Conservation (phyloP, 2,329 filamentous ascomycete genomes). For the Ambrosiella cleistominuta region DNA sequence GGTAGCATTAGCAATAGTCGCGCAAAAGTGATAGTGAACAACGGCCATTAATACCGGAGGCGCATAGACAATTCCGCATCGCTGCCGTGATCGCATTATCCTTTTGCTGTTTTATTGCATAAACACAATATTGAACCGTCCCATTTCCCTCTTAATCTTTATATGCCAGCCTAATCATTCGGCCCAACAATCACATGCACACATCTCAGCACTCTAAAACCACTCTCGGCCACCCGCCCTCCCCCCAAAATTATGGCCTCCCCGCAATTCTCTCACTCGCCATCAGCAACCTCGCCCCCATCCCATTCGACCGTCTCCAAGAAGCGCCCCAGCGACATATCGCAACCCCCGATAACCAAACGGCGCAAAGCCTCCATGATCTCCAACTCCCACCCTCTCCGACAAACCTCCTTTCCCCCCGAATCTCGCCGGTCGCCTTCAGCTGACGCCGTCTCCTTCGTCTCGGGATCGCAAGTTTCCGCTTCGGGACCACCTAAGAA, state of each 20-base stretch:
- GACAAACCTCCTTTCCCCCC: slow-evolving; percentile 67
- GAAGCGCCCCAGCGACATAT: slow-evolving; percentile 42
- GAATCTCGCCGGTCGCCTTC: slow-evolving; percentile 45
- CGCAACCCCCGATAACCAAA: slow-evolving; percentile 32
- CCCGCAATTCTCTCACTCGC: slow-evolving; percentile 33
- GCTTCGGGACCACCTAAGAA: slow-evolving; percentile 30
- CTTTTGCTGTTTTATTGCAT: too few relatives aligned
- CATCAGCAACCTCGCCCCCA: slow-evolving; percentile 37
- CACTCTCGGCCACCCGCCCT: background rate
- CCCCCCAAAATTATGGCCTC: slow-evolving; percentile 30
- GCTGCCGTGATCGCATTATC: too few relatives aligned
- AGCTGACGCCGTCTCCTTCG: slow-evolving; percentile 40
- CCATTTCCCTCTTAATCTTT: too few relatives aligned
- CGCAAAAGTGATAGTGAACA: background rate
- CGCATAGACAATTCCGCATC: too few relatives aligned
- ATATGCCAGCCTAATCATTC: background rate
- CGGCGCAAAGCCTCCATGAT: slow-evolving; percentile 54
- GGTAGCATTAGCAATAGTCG: background rate
- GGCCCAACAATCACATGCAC: background rate
- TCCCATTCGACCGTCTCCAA: slow-evolving; percentile 35
- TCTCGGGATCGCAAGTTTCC: slow-evolving; percentile 43
- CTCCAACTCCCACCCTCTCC: slow-evolving; percentile 49
- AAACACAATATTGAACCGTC: too few relatives aligned
- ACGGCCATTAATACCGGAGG: background rate
- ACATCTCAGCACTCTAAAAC: background rate